Evolutionary conservation across 768 basidiomycete species (phyloP).

Genomic region (Podaxis carcinomalis): DNA sequence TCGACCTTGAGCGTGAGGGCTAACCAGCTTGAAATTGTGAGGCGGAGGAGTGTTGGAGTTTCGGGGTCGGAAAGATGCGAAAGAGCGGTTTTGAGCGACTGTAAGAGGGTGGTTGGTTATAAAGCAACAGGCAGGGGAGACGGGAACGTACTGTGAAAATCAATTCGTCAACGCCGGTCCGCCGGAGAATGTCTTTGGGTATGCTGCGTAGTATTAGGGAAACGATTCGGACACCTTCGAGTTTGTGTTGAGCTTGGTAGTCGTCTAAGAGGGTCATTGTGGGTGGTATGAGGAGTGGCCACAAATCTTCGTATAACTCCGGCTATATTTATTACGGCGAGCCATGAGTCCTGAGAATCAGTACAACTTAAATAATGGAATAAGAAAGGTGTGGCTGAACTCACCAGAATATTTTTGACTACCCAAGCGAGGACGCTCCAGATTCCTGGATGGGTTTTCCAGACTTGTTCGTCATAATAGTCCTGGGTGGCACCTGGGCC

Average conservation of each 20-base stretch:
- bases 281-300: constrained; percentile 78
- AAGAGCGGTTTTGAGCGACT: constrained; percentile 63
- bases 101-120: constrained; percentile 1
- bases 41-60: constrained; percentile 55
- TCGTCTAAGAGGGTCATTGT: constrained; percentile 80
- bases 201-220: constrained; percentile 51
- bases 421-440: constrained; percentile 64
- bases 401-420: constrained; percentile 54
- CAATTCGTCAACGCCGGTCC: constrained; percentile 71
- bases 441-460: constrained; percentile 64
- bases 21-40: constrained; percentile 44
- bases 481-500: constrained; percentile 61
- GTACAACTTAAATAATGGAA: not conserved
- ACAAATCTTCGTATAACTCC: constrained; percentile 56
- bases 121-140: constrained; percentile 7
- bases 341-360: not conserved
- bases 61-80: constrained; percentile 56
- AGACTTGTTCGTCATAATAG: constrained; percentile 65
- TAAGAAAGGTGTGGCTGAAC: constrained; percentile 7
- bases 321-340: constrained; percentile 29
- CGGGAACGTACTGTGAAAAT: constrained; percentile 51
- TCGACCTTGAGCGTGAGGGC: constrained; percentile 51
- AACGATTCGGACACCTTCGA: constrained; percentile 55
- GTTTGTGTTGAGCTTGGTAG: constrained; percentile 64
- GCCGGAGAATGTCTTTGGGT: constrained; percentile 54